Conservation (phyloP, 192 early-diverging fungal genomes). For the Backusella morwellensis region DNA sequence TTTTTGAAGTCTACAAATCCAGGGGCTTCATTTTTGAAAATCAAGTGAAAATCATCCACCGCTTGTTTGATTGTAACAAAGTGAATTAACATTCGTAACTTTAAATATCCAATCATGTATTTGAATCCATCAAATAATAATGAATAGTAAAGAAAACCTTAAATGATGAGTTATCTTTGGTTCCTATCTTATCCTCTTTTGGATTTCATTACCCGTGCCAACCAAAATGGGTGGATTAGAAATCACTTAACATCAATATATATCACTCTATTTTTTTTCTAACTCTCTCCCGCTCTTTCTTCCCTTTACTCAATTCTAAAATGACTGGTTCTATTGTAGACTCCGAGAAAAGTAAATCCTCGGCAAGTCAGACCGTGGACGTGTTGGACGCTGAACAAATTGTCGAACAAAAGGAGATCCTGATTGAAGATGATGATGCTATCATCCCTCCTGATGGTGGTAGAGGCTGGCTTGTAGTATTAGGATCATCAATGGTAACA, state of each 20-base stretch:
- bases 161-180: background rate
- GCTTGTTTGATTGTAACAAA: background rate
- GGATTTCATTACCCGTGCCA: background rate
- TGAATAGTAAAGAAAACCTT: background rate
- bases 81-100: too few relatives aligned
- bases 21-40: background rate
- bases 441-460: conserved; percentile 45
- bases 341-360: background rate
- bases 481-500: conserved; percentile 41
- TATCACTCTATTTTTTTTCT: background rate
- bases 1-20: too few relatives aligned
- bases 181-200: background rate
- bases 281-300: background rate
- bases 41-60: too few relatives aligned
- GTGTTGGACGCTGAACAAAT: background rate
- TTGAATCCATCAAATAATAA: background rate
- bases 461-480: conserved; percentile 42
- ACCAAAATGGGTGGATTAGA: background rate
- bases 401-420: background rate
- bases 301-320: background rate
- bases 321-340: background rate
- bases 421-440: background rate
- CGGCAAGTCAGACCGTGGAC: background rate
- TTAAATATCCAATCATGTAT: too few relatives aligned
- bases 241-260: background rate